A percentile compares a stretch with the other conserved stretches of the same genome.
These are phyloP conservation scores for Zoysia japonica DNA, from an alignment of 176 grass and related monocot genomes.

Conservation along the genomic window DNA sequence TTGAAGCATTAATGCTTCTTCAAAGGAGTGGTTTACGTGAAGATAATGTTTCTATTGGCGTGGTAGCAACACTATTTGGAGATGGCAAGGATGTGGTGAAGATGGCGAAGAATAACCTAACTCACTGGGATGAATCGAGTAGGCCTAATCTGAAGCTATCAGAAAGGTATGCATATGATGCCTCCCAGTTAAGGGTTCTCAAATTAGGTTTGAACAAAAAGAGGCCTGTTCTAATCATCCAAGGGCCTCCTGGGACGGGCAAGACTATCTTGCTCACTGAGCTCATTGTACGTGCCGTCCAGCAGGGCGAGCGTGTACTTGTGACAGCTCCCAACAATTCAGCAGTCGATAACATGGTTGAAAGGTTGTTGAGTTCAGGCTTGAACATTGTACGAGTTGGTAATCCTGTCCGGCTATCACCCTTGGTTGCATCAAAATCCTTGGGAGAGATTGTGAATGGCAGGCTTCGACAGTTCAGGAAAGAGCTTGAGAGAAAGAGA, in stretches of 20 bases:
- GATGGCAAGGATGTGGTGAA: slow-evolving; percentile 65
- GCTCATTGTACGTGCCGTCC: slow-evolving; percentile 69
- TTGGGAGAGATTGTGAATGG: slow-evolving; percentile 73
- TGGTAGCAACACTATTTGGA: slow-evolving; percentile 85
- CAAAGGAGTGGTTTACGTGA: slow-evolving; percentile 85
- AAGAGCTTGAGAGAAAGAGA: slow-evolving; percentile 91
- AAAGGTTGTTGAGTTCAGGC: slow-evolving; percentile 59
- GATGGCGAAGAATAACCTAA: slow-evolving; percentile 60
- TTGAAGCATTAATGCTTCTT: slow-evolving; percentile 93
- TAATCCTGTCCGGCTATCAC: slow-evolving; percentile 84
- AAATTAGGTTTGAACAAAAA: slow-evolving; percentile 94
- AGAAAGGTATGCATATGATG: slow-evolving; percentile 59
- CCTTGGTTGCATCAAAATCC: slow-evolving; percentile 76
- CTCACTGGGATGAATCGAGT: slow-evolving; percentile 54
- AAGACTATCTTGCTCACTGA: slow-evolving; percentile 83
- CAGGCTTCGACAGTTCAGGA: slow-evolving; percentile 72
- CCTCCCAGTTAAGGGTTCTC: slow-evolving; percentile 73
- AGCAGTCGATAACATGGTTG: slow-evolving; percentile 89
- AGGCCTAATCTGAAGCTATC: slow-evolving; percentile 45
- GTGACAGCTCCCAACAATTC: slow-evolving; percentile 86
- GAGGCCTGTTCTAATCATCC: slow-evolving; percentile 69
- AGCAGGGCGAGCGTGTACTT: slow-evolving; percentile 84
- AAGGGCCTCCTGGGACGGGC: slow-evolving; percentile 94
- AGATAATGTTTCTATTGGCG: slow-evolving; percentile 68
- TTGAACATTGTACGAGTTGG: slow-evolving; percentile 91